Conservation (phyloP, 2,329 filamentous ascomycete species). For the Pyricularia sp. region DNA sequence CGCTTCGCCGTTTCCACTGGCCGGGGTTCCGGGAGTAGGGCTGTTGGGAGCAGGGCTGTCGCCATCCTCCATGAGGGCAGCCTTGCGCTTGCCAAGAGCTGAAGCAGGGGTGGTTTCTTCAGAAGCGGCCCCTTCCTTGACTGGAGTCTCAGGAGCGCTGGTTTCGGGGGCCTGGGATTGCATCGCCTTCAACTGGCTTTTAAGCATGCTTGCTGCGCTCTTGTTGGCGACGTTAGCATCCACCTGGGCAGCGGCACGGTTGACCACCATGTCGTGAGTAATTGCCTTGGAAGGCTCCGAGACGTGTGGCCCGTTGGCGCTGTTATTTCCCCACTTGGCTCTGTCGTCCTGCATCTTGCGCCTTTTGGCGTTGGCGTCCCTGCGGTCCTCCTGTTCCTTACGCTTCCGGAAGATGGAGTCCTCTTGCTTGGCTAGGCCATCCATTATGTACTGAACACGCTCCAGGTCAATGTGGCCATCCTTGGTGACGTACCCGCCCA, state of each 20-base stretch:
- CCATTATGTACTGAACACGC: constrained; percentile 78
- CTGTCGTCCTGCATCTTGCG: constrained; percentile 60
- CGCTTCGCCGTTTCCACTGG: constrained; percentile 22
- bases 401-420: constrained; percentile 85
- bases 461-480: constrained; percentile 86
- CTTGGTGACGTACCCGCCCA: constrained; percentile 95
- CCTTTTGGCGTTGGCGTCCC: constrained; percentile 69
- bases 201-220: constrained; percentile 82
- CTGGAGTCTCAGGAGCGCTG: constrained; percentile 5
- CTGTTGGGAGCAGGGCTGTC: constrained; percentile 46
- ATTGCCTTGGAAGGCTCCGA: constrained; percentile 38
- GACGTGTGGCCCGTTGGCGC: neutral
- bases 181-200: constrained; percentile 60
- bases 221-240: constrained; percentile 81
- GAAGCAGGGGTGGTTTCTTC: constrained; percentile 14
- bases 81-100: constrained; percentile 59
- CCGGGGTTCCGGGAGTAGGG: constrained; percentile 31
- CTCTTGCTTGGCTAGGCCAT: constrained; percentile 85
- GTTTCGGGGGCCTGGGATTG: constrained; percentile 16
- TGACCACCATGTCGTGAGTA: constrained; percentile 84
- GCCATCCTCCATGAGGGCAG: constrained; percentile 55
- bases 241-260: constrained; percentile 44
- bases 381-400: constrained; percentile 75
- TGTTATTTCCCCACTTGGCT: constrained; percentile 7
- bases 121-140: constrained; percentile 12